phyloP scores from a whole-genome alignment of 2,329 filamentous ascomycete species.

The Verticillium albo-atrum region DNA sequence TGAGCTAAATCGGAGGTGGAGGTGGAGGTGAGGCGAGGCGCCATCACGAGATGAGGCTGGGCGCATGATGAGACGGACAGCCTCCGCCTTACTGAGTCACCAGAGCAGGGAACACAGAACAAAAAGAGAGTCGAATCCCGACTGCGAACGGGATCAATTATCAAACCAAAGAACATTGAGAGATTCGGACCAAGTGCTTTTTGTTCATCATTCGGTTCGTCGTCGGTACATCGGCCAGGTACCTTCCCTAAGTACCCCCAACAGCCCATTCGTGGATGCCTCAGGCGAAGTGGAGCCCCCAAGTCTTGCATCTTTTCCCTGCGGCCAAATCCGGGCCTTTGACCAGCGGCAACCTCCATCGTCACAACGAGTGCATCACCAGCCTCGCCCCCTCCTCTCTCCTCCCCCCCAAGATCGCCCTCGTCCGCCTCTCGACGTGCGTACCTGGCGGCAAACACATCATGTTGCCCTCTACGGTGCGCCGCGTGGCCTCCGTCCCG shows the following conservation, averaged over 20 bases:
- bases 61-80: not conserved
- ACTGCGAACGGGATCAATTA: not conserved
- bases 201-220: not conserved
- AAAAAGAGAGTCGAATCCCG: not conserved
- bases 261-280: constrained; percentile 5
- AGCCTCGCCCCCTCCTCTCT: constrained; percentile 1
- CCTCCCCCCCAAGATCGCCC: not conserved
- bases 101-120: not conserved
- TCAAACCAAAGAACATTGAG: not conserved
- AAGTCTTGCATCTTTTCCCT: constrained; percentile 26
- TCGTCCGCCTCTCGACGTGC: constrained; percentile 6
- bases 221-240: not conserved
- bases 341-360: constrained; percentile 21
- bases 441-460: constrained; percentile 20
- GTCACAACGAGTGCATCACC: constrained; percentile 18
- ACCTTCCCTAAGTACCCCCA: not conserved
- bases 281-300: constrained; percentile 8
- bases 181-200: not conserved
- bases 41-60: not conserved
- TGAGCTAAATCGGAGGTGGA: not conserved
- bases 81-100: not conserved
- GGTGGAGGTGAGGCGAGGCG: not conserved
- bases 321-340: constrained; percentile 31
- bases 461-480: constrained; percentile 53
- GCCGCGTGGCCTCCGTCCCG: constrained; percentile 45